Base-by-base conservation (phyloP, 1,284 basidiomycete genomes). In the Volvariella surrecta region DNA sequence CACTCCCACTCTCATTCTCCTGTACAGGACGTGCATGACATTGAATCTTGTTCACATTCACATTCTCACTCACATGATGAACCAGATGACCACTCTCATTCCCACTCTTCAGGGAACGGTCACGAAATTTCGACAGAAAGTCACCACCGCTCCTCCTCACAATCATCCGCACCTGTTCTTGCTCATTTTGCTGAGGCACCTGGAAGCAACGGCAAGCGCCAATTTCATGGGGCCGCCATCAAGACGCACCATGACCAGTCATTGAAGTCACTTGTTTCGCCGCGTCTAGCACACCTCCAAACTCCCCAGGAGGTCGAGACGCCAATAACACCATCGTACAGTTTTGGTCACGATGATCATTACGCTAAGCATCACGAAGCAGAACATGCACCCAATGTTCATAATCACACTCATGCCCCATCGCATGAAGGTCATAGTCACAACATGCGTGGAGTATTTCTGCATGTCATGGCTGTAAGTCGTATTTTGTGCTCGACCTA, bases 371-470 rank as follows among this genome's bases (percentile, higher is more conserved):
- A 77, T 51, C 76, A 80, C 50, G 62, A 71, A 20, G 59, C 63
- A 22, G 66, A 63, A 18, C 74, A 74, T 50, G 58, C 57, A 19
- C 73, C 75, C 1, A 76, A 77, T 52, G 51, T 72, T 39, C 76
- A 82, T 51, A 69, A 72, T 49, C 77, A 80, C 46, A 52, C 60
- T 1, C 48, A 81, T 48, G 47, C 53, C 2, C 49, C 55, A 53
- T 61, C 61, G 16, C 71, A 76, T 55, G 84, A 85, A 61, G 83
- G 86, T 0, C 91, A 95, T 56, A 92, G 88, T 60, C 92, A 99
- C 63, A 99, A 99, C 60, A 99, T 99, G 96, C 86, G 93, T 39
- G 96, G 96, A n/a, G 93, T 99, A 10, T 99, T 99, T 60, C 66
- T 99, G 48, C 86, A 89, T 58, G 87, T 89, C 39, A 86, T 89